Evolutionary conservation across 257 asterid species (phyloP), one percentile per base, ranked within the genome.

Genomic region (Jacaranda copaia): DNA sequence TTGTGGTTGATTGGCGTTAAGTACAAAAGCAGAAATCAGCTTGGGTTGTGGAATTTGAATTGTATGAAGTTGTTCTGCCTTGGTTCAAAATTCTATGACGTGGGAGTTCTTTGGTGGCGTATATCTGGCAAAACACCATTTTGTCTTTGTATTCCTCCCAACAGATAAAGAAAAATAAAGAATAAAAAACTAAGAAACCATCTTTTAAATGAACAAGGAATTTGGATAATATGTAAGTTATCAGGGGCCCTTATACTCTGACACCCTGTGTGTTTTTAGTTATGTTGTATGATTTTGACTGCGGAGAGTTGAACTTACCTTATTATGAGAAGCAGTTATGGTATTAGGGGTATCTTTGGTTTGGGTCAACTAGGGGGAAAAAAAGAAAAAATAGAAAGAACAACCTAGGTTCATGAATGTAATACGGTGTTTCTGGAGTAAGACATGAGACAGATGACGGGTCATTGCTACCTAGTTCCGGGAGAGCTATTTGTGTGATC

Each of bases 1-100:
- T 68, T 66, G 20, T 71, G 45, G n/a, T 25, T 82, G 73, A 18
- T 61, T 64, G 62, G 74, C 51, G 64, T 72, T 75, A 9, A 8
- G 14, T 19, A 39, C 58, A 52, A 13, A 62, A 13, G 48, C 4
- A 56, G 81, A 56, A 38, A 25, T 48, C 55, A 55, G 35, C 70
- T n/a, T 46, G 12, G 53, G 70, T 48, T 32, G 38, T 64, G 59
- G 52, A n/a, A n/a, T n/a, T n/a, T n/a, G n/a, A n/a, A 36, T 48
- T 62, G 64, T 64, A n/a, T 60, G 79, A 65, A 51, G 76, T 40
- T 58, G 79, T 60, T 18, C 52, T 40, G 6, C 15, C 43, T 6
- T 67, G 16, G 61, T 70, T 68, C 43, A 3, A 45, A 9, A 18
- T 18, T 67, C 65, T 53, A 9, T 55, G 11, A 25, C n/a, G 12